Evolutionary conservation across 1,139 yeast species (phyloP), one percentile per base, ranked within the genome.

Genomic region (Geotrichum histeridarum): DNA sequence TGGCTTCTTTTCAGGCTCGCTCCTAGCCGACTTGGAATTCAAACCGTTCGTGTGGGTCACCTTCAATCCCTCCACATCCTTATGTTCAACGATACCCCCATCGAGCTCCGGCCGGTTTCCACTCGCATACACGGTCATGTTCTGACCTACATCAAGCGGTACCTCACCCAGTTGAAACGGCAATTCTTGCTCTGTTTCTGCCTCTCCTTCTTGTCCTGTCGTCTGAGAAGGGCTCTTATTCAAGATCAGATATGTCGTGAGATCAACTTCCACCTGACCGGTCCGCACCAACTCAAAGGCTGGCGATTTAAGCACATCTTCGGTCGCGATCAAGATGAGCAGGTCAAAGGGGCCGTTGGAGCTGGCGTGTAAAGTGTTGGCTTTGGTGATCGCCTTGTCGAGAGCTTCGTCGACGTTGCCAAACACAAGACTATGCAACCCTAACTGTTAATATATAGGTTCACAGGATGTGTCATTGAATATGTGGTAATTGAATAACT

Each of bases 271-370:
- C 6, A 17, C 9, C n/a, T 14, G 31, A 6, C 37, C 50, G 27
- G 6, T 22, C 9, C 11, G 27, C 9, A 50, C 12, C 38, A 14
- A 32, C 18, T 38, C 47, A 4, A 46, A 30, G 5, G 32, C 33
- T 8, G 32, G 11, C 6, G 32, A 36, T 11, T 35, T 33, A 15
- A 43, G 14, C 11, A 33, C 14, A 1, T 38, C 30, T 8, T 15
- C 4, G 14, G 50, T 15, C 6, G 42, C 54, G 35, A 63, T 50
- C 4, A 65, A 47, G 1, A 64, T 39, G 8, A 60, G 55, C 12
- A 57, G 39, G 32, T 56, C 62, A 50, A 65, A 65, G 1, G 68
- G 68, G 1, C 68, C 68, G 43, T 59, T 61, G 36, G 60, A 61
- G 15, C 59, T 50, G 14, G 42, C 46, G 46, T 64, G 57, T 36